These are phyloP conservation scores for Phaeosphaeriaceae sp. DNA, from an alignment of 2,329 filamentous ascomycete genomes.

Conservation along the genomic window DNA sequence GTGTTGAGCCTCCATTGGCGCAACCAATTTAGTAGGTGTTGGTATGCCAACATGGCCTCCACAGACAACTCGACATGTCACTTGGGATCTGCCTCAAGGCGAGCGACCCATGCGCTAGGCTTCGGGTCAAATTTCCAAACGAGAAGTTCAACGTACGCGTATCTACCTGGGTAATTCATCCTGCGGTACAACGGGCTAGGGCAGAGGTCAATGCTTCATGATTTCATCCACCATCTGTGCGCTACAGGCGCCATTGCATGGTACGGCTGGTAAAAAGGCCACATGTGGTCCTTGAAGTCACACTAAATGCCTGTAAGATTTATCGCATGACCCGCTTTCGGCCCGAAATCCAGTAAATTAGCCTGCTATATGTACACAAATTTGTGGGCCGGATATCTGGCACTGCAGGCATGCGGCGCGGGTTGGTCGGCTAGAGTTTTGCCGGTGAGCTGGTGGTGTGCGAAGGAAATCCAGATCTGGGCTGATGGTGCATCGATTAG, in stretches of 20 bases:
- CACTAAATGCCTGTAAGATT: slow-evolving; percentile 36
- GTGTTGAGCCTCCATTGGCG: slow-evolving; percentile 42
- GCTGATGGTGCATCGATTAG: background rate
- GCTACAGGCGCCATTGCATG: slow-evolving; percentile 27
- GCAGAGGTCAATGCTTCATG: slow-evolving; percentile 17
- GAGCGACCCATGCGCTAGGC: background rate
- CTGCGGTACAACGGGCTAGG: slow-evolving; percentile 22
- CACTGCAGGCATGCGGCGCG: background rate
- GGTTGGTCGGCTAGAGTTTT: background rate
- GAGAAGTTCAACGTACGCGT: too few relatives aligned
- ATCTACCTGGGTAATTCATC: slow-evolving; percentile 4
- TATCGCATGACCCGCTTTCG: slow-evolving; percentile 40
- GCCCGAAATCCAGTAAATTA: slow-evolving; percentile 44
- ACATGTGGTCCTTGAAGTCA: slow-evolving; percentile 23
- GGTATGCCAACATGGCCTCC: slow-evolving; percentile 26
- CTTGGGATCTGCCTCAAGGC: slow-evolving; percentile 23
- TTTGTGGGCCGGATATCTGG: slow-evolving; percentile 23
- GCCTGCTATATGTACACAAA: slow-evolving; percentile 17
- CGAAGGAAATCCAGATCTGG: background rate
- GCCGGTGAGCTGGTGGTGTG: background rate
- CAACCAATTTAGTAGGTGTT: slow-evolving; percentile 18
- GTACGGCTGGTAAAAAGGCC: slow-evolving; percentile 35
- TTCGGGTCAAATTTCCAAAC: background rate
- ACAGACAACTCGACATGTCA: slow-evolving; percentile 12
- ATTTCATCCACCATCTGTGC: slow-evolving; percentile 29